Evolutionary conservation across 106 monocot species (phyloP).

Genomic region (Platanthera guangdongensis): DNA sequence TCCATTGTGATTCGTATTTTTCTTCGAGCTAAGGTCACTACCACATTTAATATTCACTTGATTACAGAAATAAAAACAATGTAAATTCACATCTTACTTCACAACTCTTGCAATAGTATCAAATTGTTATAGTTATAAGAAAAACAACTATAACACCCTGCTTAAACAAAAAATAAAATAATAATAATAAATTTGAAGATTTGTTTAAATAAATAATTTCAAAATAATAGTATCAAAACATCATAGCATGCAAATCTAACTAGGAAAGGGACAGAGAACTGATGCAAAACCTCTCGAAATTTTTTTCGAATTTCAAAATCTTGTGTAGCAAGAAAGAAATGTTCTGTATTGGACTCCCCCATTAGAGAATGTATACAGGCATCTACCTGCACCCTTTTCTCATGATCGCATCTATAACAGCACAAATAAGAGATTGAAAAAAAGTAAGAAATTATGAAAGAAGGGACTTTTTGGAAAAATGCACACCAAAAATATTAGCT

Average conservation of each 20-base stretch:
- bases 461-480: neutral
- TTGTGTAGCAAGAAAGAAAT: slow-evolving; percentile 90
- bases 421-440: neutral
- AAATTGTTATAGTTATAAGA: neutral
- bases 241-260: neutral
- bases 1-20: neutral
- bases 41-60: neutral
- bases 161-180: neutral
- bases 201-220: neutral
- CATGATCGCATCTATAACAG: slow-evolving; percentile 75
- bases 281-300: slow-evolving; percentile 41
- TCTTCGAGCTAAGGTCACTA: neutral
- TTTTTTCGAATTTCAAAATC: slow-evolving; percentile 65
- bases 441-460: neutral
- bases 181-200: neutral
- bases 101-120: neutral
- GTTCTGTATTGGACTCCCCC: slow-evolving; percentile 53
- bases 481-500: no score
- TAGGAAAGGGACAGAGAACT: neutral
- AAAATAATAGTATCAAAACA: neutral
- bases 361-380: slow-evolving; percentile 59
- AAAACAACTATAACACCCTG: neutral
- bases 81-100: neutral
- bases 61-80: neutral
- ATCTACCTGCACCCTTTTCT: slow-evolving; percentile 59